These are phyloP conservation scores for Panaeolus papilionaceus DNA, from an alignment of 768 basidiomycete species.

Conservation along the genomic window DNA sequence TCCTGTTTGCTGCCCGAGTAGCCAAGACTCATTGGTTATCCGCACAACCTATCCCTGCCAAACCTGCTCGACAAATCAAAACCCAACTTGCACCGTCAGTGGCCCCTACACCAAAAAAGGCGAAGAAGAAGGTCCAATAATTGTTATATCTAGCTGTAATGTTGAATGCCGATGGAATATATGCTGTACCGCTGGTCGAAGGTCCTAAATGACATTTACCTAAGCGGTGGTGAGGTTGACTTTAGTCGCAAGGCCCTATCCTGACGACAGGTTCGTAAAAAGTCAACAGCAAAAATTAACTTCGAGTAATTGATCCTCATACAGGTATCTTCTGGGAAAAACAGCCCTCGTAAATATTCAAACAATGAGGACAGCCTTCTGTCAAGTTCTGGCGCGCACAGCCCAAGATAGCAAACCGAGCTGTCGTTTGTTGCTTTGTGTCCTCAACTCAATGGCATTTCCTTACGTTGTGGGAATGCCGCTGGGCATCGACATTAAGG, in stretches of 20 bases:
- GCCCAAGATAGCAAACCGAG: background rate
- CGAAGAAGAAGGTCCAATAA: constrained; percentile 26
- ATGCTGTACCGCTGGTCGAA: background rate
- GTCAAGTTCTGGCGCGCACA: background rate
- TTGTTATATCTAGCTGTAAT: constrained; percentile 9
- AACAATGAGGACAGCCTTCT: background rate
- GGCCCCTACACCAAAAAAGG: constrained; percentile 18
- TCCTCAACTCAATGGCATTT: background rate
- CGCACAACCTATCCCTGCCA: background rate
- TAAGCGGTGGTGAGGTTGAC: too few species aligned
- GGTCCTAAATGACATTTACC: background rate
- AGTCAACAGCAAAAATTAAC: background rate
- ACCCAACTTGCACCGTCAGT: background rate
- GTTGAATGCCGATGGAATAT: background rate
- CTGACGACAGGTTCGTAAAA: background rate
- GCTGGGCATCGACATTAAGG: background rate
- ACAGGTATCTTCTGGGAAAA: background rate
- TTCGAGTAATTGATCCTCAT: background rate
- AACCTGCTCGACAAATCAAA: constrained; percentile 8
- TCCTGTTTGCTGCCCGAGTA: constrained; percentile 43
- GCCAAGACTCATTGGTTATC: constrained; percentile 35
- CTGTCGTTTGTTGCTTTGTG: background rate
- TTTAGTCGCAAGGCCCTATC: background rate
- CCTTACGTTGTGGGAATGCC: background rate
- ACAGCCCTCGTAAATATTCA: background rate